A percentile compares a stretch with the other conserved stretches of the same genome.
These are phyloP conservation scores for Neonectria faginata DNA, from an alignment of 2,329 filamentous ascomycete genomes.

Conservation along the genomic window DNA sequence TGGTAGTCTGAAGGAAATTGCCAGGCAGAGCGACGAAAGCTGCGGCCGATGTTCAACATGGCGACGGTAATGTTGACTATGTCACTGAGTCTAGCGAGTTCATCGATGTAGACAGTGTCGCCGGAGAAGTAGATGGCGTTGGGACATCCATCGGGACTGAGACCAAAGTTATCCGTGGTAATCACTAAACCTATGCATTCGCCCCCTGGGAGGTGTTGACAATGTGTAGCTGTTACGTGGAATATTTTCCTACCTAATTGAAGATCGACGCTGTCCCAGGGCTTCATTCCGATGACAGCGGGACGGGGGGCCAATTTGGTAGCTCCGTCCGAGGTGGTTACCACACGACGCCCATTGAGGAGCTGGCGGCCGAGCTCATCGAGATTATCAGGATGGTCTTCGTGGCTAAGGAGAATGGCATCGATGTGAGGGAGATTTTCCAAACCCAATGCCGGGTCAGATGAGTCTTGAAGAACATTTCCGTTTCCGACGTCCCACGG, in stretches of 20 bases:
- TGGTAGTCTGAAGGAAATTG: slow-evolving; percentile 15
- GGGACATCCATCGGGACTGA: background rate
- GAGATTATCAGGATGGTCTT: slow-evolving; percentile 19
- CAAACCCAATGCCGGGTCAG: background rate
- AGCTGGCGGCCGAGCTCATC: slow-evolving; percentile 7
- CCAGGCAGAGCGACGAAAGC: background rate
- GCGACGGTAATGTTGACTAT: slow-evolving; percentile 17
- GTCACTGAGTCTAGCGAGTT: slow-evolving; percentile 1
- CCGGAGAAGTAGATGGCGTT: slow-evolving; percentile 25
- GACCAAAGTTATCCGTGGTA: background rate
- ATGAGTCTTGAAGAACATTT: background rate
- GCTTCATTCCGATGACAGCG: background rate
- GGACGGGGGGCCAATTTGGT: slow-evolving; percentile 13
- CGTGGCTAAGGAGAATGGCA: slow-evolving; percentile 17
- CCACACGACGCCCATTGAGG: background rate
- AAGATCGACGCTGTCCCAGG: background rate
- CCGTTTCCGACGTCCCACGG: background rate
- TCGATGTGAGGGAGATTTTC: slow-evolving; percentile 12
- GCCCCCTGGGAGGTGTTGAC: background rate
- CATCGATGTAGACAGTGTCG: slow-evolving; percentile 18
- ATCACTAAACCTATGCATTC: slow-evolving; percentile 19
- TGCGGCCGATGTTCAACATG: slow-evolving; percentile 11
- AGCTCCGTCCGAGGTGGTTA: slow-evolving; percentile 8
- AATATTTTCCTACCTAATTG: background rate
- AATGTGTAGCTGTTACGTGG: slow-evolving; percentile 2